These are phyloP conservation scores for Ogataea nonfermentans DNA, from an alignment of 805 yeast genomes.

Conservation along the genomic window DNA sequence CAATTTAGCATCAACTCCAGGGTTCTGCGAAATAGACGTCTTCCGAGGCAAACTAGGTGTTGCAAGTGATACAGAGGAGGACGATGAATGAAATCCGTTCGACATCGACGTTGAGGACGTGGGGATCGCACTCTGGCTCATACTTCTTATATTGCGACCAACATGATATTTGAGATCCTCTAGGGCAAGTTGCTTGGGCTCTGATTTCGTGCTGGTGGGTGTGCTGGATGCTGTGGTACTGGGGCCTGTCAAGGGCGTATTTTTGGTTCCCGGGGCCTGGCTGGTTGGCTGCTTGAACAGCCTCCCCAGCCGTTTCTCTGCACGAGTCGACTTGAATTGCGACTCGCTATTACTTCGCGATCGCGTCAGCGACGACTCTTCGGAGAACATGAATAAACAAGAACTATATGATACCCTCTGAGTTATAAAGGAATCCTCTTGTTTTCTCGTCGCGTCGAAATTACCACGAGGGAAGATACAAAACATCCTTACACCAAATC, in stretches of 20 bases:
- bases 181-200: slow-evolving; percentile 19
- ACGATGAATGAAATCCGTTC: slow-evolving; percentile 4
- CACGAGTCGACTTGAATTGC: slow-evolving; percentile 30
- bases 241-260: slow-evolving; percentile 1
- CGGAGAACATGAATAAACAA: slow-evolving; percentile 8
- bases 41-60: slow-evolving; percentile 18
- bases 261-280: slow-evolving; percentile 1
- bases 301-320: slow-evolving; percentile 36
- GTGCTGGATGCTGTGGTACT: slow-evolving; percentile 1
- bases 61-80: slow-evolving; percentile 9
- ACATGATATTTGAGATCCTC: slow-evolving; percentile 24
- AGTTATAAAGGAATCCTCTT: slow-evolving; percentile 1
- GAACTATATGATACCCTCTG: not conserved
- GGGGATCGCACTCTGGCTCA: slow-evolving; percentile 16
- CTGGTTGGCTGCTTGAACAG: slow-evolving; percentile 29
- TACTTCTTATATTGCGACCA: slow-evolving; percentile 17
- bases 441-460: slow-evolving; percentile 1
- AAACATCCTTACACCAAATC: slow-evolving; percentile 7
- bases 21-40: slow-evolving; percentile 16
- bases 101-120: slow-evolving; percentile 3
- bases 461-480: not conserved
- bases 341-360: slow-evolving; percentile 33
- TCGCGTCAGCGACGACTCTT: slow-evolving; percentile 18
- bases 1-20: slow-evolving; percentile 13
- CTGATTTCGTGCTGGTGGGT: slow-evolving; percentile 8